Evolutionary conservation across 2,329 filamentous ascomycete genomes (phyloP).

Genomic region (Mollisiaceae sp.): DNA sequence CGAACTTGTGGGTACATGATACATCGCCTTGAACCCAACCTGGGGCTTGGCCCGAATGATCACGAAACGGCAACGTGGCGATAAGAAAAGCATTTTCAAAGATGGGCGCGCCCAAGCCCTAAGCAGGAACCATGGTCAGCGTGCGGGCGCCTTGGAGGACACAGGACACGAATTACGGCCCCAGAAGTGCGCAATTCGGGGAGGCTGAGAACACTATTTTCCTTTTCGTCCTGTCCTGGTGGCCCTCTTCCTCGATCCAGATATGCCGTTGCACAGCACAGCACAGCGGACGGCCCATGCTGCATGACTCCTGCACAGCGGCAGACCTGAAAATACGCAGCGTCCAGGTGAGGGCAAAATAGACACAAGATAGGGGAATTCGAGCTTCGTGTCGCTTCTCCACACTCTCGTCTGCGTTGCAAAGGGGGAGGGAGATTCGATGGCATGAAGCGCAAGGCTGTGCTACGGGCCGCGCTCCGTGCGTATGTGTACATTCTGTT

Average conservation of each 20-base stretch:
- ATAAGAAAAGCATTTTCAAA: slow-evolving; percentile 12
- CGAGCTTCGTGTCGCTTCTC: slow-evolving; percentile 30
- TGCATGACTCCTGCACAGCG: slow-evolving; percentile 22
- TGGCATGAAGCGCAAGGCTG: slow-evolving; percentile 21
- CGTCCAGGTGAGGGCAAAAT: slow-evolving; percentile 25
- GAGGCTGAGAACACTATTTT: slow-evolving; percentile 28
- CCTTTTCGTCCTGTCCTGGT: neutral
- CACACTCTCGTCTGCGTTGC: slow-evolving; percentile 18
- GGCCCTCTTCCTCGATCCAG: slow-evolving; percentile 6
- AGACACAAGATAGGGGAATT: slow-evolving; percentile 20
- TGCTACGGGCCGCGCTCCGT: slow-evolving; percentile 13
- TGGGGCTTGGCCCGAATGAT: neutral
- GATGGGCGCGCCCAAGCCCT: slow-evolving; percentile 1
- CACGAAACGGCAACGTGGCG: slow-evolving; percentile 21
- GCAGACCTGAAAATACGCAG: slow-evolving; percentile 21
- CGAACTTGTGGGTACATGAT: slow-evolving; percentile 26
- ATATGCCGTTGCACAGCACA: slow-evolving; percentile 28
- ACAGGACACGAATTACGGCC: slow-evolving; percentile 9
- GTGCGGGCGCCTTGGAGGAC: slow-evolving; percentile 1
- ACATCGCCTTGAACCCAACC: neutral
- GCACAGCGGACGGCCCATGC: slow-evolving; percentile 33
- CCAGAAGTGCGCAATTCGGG: slow-evolving; percentile 24
- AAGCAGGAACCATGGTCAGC: slow-evolving; percentile 12
- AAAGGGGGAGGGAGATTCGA: slow-evolving; percentile 10
- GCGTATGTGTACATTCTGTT: slow-evolving; percentile 12